Percentiles rank a stretch among this genome's conserved stretches.
These are phyloP conservation scores for Coemansia sp. DNA, from an alignment of 192 early-diverging fungal species.

Conservation along the genomic window DNA sequence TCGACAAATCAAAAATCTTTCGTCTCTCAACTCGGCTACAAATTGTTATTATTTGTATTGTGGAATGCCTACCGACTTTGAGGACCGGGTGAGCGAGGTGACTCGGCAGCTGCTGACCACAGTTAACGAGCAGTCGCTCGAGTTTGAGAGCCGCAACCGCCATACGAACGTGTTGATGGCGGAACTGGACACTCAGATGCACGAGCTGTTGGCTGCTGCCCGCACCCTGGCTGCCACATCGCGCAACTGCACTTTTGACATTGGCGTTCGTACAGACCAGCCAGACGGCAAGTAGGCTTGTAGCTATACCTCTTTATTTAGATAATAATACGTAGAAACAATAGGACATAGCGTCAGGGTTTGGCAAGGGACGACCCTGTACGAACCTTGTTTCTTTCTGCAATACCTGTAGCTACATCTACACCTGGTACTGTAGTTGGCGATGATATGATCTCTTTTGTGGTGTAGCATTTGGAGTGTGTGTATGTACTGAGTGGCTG, in stretches of 20 bases:
- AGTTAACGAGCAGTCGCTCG: slow-evolving; percentile 16
- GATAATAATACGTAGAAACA: no score
- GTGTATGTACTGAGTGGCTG: not conserved
- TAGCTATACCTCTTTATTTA: not conserved
- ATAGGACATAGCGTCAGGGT: no score
- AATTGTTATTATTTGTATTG: not conserved
- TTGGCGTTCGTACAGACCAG: slow-evolving; percentile 6
- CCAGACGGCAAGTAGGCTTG: not conserved
- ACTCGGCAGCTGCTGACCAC: slow-evolving; percentile 32
- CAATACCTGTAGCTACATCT: not conserved
- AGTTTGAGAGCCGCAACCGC: slow-evolving; percentile 22
- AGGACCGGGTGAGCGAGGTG: slow-evolving; percentile 32
- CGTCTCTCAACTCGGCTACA: not conserved
- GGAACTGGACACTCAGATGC: slow-evolving; percentile 45
- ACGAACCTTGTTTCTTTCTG: not conserved
- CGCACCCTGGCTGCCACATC: slow-evolving; percentile 24
- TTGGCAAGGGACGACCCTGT: no score
- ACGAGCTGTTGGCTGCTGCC: slow-evolving; percentile 33
- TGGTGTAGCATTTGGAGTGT: not conserved
- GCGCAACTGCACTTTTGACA: slow-evolving; percentile 32
- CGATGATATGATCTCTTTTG: not conserved
- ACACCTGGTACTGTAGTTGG: not conserved
- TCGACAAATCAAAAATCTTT: not conserved
- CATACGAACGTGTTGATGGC: slow-evolving; percentile 23
- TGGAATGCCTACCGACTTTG: slow-evolving; percentile 22